Evolutionary conservation across 352 stramenopile genomes (phyloP).

Genomic region (Pythium aphanidermatum): DNA sequence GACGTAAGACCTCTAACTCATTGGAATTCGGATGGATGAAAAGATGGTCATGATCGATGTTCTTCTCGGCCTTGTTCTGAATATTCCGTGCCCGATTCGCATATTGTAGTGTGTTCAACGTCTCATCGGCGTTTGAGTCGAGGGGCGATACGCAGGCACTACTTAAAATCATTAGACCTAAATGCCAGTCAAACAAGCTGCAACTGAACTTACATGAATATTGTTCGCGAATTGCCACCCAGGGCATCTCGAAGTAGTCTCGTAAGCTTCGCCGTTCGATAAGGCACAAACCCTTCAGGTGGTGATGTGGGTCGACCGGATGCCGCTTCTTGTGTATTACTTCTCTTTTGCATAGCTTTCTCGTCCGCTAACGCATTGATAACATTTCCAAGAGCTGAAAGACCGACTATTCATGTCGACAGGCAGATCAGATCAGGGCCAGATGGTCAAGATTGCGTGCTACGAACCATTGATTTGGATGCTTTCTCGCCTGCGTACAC

Average conservation of each 20-base stretch:
- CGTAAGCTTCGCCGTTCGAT: slow-evolving; percentile 50
- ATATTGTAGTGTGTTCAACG: slow-evolving; percentile 63
- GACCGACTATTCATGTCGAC: slow-evolving; percentile 23
- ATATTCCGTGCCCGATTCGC: slow-evolving; percentile 67
- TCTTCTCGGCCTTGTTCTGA: slow-evolving; percentile 71
- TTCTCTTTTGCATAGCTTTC: slow-evolving; percentile 17
- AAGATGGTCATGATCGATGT: slow-evolving; percentile 10
- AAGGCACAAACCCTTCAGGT: slow-evolving; percentile 27
- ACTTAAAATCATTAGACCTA: no score
- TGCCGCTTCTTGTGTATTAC: slow-evolving; percentile 7
- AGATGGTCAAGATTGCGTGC: not conserved
- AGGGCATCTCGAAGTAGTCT: slow-evolving; percentile 45
- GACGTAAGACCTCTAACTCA: slow-evolving; percentile 33
- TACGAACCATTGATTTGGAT: slow-evolving; percentile 54
- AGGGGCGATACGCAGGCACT: slow-evolving; percentile 68
- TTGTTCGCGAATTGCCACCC: slow-evolving; percentile 45
- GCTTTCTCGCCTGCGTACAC: slow-evolving; percentile 37
- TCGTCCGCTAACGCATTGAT: slow-evolving; percentile 53
- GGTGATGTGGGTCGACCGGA: slow-evolving; percentile 9
- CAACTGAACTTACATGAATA: slow-evolving; percentile 61
- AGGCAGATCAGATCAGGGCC: not conserved
- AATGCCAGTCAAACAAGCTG: no score
- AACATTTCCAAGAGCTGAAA: slow-evolving; percentile 45
- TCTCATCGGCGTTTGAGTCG: slow-evolving; percentile 44
- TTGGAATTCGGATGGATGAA: slow-evolving; percentile 13